Evolutionary conservation across 441 rosid genomes (phyloP).

Genomic region (Pelargonium citronellum): DNA sequence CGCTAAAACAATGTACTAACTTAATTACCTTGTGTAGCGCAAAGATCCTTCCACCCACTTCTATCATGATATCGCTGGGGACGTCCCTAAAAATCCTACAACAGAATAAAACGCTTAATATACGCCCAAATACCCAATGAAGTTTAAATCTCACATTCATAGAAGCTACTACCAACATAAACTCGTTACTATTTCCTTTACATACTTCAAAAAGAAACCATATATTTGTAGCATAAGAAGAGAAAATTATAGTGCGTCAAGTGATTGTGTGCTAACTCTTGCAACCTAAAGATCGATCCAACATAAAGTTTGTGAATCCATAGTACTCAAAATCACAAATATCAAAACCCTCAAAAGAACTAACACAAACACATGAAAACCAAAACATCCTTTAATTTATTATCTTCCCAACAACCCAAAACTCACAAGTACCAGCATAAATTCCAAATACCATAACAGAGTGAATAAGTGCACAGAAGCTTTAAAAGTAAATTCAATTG

Average conservation of each 20-base stretch:
- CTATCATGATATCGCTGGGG: slow-evolving; percentile 83
- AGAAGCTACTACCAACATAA: neutral
- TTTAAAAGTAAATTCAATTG: neutral
- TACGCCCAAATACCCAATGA: slow-evolving; percentile 8
- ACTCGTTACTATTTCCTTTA: neutral
- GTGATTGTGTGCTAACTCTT: no score
- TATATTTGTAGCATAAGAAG: neutral
- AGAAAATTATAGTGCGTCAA: neutral
- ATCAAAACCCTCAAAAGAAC: neutral
- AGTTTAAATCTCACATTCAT: neutral
- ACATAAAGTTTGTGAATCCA: no score
- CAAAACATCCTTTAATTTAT: neutral
- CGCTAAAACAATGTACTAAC: neutral
- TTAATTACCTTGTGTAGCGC: slow-evolving; percentile 72
- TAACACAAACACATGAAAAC: neutral
- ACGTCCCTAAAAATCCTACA: slow-evolving; percentile 90
- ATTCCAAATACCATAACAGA: no score
- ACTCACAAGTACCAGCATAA: no score
- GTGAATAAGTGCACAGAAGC: neutral
- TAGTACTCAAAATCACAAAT: no score
- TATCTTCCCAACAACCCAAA: no score
- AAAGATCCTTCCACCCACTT: slow-evolving; percentile 70
- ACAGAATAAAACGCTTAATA: slow-evolving; percentile 8
- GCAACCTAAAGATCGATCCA: no score
- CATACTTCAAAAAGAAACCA: neutral